Percentiles rank a stretch among this genome's conserved stretches.
These are phyloP conservation scores for Microdochium nivale DNA, from an alignment of 2,329 filamentous ascomycete genomes.

Conservation along the genomic window DNA sequence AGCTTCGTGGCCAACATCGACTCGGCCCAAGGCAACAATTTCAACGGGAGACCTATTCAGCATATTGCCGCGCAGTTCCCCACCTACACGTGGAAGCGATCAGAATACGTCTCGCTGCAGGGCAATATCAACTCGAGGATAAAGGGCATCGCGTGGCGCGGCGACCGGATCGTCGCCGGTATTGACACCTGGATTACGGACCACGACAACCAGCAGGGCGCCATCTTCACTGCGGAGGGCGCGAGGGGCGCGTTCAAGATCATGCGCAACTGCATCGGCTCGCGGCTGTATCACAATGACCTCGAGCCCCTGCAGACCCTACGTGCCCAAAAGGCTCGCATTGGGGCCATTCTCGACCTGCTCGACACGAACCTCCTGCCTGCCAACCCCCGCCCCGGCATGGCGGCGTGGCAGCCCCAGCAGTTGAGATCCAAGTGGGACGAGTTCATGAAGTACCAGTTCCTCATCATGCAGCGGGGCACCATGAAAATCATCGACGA, in stretches of 20 bases:
- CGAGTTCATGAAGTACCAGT: background rate
- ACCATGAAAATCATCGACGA: background rate
- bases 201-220: background rate
- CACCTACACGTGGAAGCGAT: background rate
- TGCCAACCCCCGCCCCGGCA: conserved; percentile 2
- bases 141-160: conserved; percentile 1
- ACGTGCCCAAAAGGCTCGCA: conserved; percentile 2
- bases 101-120: conserved; percentile 1
- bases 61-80: conserved; percentile 1
- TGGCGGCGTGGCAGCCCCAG: conserved; percentile 1
- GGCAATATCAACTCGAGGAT: background rate
- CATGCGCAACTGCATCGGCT: conserved; percentile 1
- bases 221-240: background rate
- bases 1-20: too few relatives aligned
- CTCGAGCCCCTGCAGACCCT: background rate
- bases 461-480: background rate
- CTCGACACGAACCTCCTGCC: conserved; percentile 6
- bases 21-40: too few relatives aligned
- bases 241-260: background rate
- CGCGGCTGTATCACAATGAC: conserved; percentile 1
- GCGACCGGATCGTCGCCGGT: background rate
- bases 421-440: background rate
- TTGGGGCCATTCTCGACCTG: conserved; percentile 4
- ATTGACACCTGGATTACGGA: background rate
- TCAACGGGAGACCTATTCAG: background rate